A percentile compares a stretch with the other conserved stretches of the same genome.
phyloP scores from a whole-genome alignment of 495 filamentous ascomycete genomes.

The Achaetomiella virescens region DNA sequence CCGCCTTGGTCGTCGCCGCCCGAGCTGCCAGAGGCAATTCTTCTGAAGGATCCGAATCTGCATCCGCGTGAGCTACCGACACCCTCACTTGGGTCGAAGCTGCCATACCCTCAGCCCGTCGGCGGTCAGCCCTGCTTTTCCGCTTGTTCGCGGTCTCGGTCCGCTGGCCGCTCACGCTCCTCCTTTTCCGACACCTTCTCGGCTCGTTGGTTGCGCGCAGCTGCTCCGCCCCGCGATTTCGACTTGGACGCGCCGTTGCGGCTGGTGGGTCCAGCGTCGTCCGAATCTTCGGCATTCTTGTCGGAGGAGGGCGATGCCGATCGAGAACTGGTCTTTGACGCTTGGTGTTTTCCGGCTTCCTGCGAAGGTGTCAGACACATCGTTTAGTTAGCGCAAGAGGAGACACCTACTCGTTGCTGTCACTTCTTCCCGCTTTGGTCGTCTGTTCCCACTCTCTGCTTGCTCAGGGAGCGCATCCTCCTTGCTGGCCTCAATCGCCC shows the following conservation, averaged over 20 bases:
- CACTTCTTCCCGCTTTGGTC: slow-evolving; percentile 79
- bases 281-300: slow-evolving; percentile 56
- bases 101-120: slow-evolving; percentile 67
- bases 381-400: not conserved
- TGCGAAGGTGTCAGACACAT: slow-evolving; percentile 20
- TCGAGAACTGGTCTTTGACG: slow-evolving; percentile 71
- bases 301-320: slow-evolving; percentile 51
- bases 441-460: slow-evolving; percentile 47
- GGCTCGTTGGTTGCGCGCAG: slow-evolving; percentile 61
- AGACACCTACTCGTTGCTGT: slow-evolving; percentile 77
- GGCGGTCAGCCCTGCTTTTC: slow-evolving; percentile 66
- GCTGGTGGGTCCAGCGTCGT: slow-evolving; percentile 53
- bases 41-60: slow-evolving; percentile 57
- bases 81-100: slow-evolving; percentile 16
- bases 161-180: slow-evolving; percentile 60
- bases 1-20: slow-evolving; percentile 29
- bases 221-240: slow-evolving; percentile 53
- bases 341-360: slow-evolving; percentile 48
- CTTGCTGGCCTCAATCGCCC: slow-evolving; percentile 93
- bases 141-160: slow-evolving; percentile 65
- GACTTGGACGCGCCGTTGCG: slow-evolving; percentile 49
- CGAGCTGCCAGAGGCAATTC: slow-evolving; percentile 47
- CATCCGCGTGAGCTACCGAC: slow-evolving; percentile 28
- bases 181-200: slow-evolving; percentile 60
- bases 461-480: slow-evolving; percentile 50